Conservation (phyloP, 139 green algal species). For the Protoeuglena noctilucae region DNA sequence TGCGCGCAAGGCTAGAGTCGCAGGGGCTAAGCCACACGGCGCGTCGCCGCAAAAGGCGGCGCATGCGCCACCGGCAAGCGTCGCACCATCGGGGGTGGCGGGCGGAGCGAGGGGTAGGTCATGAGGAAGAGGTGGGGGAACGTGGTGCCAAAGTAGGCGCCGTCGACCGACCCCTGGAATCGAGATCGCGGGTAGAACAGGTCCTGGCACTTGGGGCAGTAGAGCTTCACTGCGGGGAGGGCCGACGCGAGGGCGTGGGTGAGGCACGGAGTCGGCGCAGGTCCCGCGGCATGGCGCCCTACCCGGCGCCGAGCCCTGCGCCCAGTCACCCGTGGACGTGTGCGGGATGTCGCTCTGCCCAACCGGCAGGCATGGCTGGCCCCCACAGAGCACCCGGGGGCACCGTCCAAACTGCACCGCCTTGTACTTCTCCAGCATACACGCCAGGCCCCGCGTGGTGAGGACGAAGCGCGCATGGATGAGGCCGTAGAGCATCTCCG, state of each 20-base stretch:
- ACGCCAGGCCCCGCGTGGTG: conserved; percentile 47
- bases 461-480: conserved; percentile 92
- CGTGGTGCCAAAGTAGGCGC: conserved; percentile 91
- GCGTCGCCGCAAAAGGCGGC: no score
- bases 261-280: no score
- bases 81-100: conserved; percentile 30
- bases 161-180: conserved; percentile 53
- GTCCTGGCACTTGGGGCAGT: conserved; percentile 86
- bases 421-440: conserved; percentile 87
- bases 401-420: conserved; percentile 80
- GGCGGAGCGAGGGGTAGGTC: conserved; percentile 65
- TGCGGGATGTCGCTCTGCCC: conserved; percentile 71
- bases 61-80: no score
- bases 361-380: conserved; percentile 78
- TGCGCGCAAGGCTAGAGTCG: no score
- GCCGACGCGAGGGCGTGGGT: no score
- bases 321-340: conserved; percentile 38
- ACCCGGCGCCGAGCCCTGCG: no score
- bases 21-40: no score
- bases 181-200: conserved; percentile 82
- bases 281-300: no score
- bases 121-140: conserved; percentile 90
- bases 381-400: conserved; percentile 72
- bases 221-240: conserved; percentile 61
- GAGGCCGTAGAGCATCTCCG: conserved; percentile 91